Percentiles rank a stretch among this genome's conserved stretches.
phyloP scores from a whole-genome alignment of 768 basidiomycete species.

The Daedalea quercina region DNA sequence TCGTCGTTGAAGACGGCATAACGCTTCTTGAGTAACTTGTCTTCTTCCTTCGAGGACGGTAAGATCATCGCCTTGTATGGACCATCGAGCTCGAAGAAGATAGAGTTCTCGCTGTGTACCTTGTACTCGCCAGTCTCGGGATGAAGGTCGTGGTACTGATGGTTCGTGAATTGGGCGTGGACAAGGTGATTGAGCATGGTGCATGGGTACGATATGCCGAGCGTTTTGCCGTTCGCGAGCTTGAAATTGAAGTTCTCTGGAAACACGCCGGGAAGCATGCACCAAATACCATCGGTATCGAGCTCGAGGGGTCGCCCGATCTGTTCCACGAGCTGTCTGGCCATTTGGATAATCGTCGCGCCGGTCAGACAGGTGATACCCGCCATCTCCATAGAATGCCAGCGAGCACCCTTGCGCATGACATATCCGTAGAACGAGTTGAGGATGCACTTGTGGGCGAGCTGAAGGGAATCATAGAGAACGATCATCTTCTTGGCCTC shows the following conservation, averaged over 20 bases:
- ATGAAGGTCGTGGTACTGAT: conserved; percentile 94
- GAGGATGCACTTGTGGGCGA: conserved; percentile 98
- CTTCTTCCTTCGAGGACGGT: conserved; percentile 98
- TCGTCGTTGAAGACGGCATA: conserved; percentile 99
- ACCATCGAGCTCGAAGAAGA: conserved; percentile 98
- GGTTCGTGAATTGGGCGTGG: conserved; percentile 90
- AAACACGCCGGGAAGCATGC: conserved; percentile 97
- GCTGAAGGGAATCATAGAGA: conserved; percentile 94
- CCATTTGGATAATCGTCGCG: conserved; percentile 98
- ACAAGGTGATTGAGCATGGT: conserved; percentile 99
- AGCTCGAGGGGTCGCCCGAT: conserved; percentile 95
- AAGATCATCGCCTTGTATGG: conserved; percentile 99
- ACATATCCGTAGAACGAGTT: conserved; percentile 99
- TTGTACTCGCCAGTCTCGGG: conserved; percentile 77
- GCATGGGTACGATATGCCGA: conserved; percentile 92
- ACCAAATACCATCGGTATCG: conserved; percentile 99
- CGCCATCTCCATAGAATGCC: conserved; percentile 99
- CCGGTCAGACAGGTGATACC: conserved; percentile 98
- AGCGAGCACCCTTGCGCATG: conserved; percentile 98
- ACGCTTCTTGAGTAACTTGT: conserved; percentile 96
- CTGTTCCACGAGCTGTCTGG: conserved; percentile 92
- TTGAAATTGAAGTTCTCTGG: conserved; percentile 98
- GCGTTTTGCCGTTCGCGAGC: conserved; percentile 77
- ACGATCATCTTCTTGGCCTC: conserved; percentile 99
- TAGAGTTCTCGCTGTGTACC: conserved; percentile 92